Conservation (phyloP, 169 alveolate species). For the Eimeria sp. region DNA sequence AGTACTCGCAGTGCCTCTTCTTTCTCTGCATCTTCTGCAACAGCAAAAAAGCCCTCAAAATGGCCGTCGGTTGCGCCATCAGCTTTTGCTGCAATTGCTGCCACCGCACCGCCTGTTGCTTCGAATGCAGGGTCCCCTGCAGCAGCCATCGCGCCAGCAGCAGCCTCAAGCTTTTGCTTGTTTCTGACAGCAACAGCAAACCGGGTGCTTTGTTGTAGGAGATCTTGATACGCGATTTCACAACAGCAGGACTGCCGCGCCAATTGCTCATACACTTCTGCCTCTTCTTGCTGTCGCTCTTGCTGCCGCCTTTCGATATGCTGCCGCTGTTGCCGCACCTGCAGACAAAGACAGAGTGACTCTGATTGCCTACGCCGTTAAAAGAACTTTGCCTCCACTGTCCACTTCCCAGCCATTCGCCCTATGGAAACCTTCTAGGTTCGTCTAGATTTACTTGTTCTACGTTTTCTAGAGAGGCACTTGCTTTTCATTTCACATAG, state of each 20-base stretch:
- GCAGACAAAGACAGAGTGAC: background rate
- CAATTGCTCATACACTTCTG: constrained; percentile 13
- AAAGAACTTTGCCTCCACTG: background rate
- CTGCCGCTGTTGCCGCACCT: constrained; percentile 31
- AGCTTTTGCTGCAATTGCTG: background rate
- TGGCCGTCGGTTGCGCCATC: constrained; percentile 8
- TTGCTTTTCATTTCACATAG: background rate
- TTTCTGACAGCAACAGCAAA: constrained; percentile 19
- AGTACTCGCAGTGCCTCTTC: constrained; percentile 42
- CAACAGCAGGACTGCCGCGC: constrained; percentile 63
- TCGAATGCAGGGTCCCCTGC: constrained; percentile 27
- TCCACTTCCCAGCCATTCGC: background rate
- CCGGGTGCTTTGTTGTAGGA: constrained; percentile 23
- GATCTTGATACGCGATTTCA: constrained; percentile 54
- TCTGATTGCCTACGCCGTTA: background rate
- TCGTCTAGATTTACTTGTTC: background rate
- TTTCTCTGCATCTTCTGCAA: background rate
- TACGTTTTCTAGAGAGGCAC: background rate
- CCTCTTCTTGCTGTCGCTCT: constrained; percentile 10
- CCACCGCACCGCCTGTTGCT: background rate
- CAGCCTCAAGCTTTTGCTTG: constrained; percentile 35
- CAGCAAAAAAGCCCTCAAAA: background rate
- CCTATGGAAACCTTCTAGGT: background rate
- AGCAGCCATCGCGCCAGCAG: constrained; percentile 19
- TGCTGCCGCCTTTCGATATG: background rate